These are phyloP conservation scores for Sanghuangporus weigelae DNA, from an alignment of 1,284 basidiomycete species.

Conservation along the genomic window DNA sequence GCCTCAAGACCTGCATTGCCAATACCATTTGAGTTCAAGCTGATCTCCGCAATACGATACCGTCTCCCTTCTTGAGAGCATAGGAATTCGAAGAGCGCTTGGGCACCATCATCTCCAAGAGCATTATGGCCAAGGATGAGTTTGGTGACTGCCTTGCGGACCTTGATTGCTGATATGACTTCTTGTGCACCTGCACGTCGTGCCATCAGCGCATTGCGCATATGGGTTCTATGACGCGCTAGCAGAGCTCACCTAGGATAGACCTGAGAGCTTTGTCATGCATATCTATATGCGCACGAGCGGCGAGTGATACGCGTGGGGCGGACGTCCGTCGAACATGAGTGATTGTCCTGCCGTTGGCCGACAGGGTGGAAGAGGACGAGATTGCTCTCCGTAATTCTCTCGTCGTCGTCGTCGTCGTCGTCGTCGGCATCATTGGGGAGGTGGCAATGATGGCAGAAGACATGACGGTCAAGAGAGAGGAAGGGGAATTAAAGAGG, in stretches of 20 bases:
- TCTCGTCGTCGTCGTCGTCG: neutral
- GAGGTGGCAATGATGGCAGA: too few relatives aligned
- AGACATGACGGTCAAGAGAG: too few relatives aligned
- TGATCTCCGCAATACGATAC: slow-evolving; percentile 49
- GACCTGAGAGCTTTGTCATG: slow-evolving; percentile 15
- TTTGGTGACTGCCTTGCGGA: slow-evolving; percentile 40
- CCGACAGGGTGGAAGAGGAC: neutral
- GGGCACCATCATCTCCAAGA: slow-evolving; percentile 55
- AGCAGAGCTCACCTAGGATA: neutral
- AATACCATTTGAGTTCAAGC: slow-evolving; percentile 49
- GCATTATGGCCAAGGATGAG: slow-evolving; percentile 53
- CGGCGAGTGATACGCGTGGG: slow-evolving; percentile 9
- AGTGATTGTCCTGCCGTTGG: neutral
- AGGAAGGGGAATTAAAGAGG: too few relatives aligned
- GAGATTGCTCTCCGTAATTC: neutral
- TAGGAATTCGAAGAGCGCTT: slow-evolving; percentile 51
- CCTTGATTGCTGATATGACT: slow-evolving; percentile 41
- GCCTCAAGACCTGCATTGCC: slow-evolving; percentile 49
- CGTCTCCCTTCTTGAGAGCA: slow-evolving; percentile 40
- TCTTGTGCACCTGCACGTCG: slow-evolving; percentile 40
- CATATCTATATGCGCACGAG: slow-evolving; percentile 15
- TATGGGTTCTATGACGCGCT: too few relatives aligned
- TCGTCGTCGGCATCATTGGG: neutral
- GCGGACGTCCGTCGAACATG: slow-evolving; percentile 16
- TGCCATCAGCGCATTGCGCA: too few relatives aligned